phyloP scores from a whole-genome alignment of 495 filamentous ascomycete genomes.

The Aspergillus carlsbadensis region DNA sequence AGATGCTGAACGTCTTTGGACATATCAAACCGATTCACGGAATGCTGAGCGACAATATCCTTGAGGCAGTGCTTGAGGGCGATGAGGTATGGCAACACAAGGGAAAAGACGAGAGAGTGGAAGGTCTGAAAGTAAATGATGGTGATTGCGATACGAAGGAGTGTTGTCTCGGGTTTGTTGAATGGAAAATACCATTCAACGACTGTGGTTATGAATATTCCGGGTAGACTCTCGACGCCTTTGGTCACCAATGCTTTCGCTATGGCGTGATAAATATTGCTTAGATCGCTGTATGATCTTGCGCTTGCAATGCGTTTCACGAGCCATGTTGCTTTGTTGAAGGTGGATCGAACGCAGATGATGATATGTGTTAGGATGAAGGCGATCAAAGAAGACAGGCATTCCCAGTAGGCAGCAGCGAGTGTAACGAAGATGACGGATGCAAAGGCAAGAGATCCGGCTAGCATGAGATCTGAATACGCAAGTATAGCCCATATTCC shows the following conservation, averaged over 20 bases:
- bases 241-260: background rate
- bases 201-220: background rate
- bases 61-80: background rate
- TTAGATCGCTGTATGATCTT: background rate
- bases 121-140: background rate
- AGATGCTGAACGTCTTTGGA: background rate
- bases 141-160: background rate
- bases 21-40: background rate
- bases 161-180: background rate
- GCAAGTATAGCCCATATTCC: background rate
- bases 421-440: background rate
- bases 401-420: background rate
- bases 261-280: background rate
- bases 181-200: conserved; percentile 12
- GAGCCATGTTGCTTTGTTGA: background rate
- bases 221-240: background rate
- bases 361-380: background rate
- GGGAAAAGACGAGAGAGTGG: background rate
- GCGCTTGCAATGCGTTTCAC: background rate
- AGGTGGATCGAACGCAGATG: background rate
- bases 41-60: background rate
- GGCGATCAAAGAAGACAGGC: background rate
- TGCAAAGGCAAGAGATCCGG: background rate
- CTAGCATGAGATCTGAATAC: conserved; percentile 13
- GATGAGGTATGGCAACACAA: background rate